Base-by-base conservation (phyloP, 1,284 basidiomycete genomes). In the Marasmius oreades region DNA sequence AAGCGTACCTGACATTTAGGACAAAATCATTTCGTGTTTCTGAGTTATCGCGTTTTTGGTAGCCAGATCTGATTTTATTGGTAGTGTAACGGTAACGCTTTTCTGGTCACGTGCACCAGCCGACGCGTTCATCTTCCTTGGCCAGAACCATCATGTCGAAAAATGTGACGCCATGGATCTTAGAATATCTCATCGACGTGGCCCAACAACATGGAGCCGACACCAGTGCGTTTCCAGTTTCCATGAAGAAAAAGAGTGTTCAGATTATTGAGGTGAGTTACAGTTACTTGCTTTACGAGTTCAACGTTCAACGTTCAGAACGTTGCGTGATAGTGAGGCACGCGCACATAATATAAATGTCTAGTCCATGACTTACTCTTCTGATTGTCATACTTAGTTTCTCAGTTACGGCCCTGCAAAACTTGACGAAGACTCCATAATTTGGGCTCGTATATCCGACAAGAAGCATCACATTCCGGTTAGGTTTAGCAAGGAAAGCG, bases 231-330 rank as follows among this genome's bases (percentile, higher is more conserved):
- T 65, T 71, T 2, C 74, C 76, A 1, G 50, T 55, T 2, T 66
- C 64, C 44, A 51, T 53, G 1, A 74, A 71, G 59, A 70, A 67
- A 50, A 77, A 71, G 59, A 83, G 74, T 60, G 79, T 78, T 1
- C 85, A 86, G 57, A 67, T 87, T 14, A 72, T 76, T 50, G 77
- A 85, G 68, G 85, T 80, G 61, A 18, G 67, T 42, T 59, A 39
- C 36, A n/a, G 37, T n/a, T 8, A 20, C 43, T 18, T 18, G 14
- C 18, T 23, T 52, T 52, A 5, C 36, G 18, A 47, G 23, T 31
- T 59, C 52, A 53, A 42, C 34, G 26, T 18, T 55, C 42, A 5
- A n/a, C 18, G 20, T 34, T 20, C n/a, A 28, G 34, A 16, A 42
- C 12, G 22, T 51, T n/a, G n/a, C n/a, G n/a, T n/a, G n/a, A n/a